These are phyloP conservation scores for Hypoxylon intermedium DNA, from an alignment of 495 filamentous ascomycete species.

Conservation along the genomic window DNA sequence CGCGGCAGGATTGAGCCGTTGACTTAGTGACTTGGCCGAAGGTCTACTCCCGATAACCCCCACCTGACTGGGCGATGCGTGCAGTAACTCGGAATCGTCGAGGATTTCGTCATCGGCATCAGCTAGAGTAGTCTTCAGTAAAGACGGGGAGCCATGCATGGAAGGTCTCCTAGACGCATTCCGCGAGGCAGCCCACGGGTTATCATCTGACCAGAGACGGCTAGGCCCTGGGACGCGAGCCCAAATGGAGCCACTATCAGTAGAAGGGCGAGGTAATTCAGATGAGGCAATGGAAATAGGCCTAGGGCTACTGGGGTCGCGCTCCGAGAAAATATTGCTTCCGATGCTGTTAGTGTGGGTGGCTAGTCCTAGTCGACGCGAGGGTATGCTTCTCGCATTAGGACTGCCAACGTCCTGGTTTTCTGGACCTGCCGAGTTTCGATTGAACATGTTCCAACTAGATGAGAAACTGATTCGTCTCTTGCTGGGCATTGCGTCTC, in stretches of 20 bases:
- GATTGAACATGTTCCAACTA: conserved; percentile 63
- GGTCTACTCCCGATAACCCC: conserved; percentile 60
- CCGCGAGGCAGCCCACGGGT: conserved; percentile 50
- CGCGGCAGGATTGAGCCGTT: conserved; percentile 59
- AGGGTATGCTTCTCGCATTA: conserved; percentile 47
- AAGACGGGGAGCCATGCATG: conserved; percentile 57
- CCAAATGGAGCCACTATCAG: conserved; percentile 69
- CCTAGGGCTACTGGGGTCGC: conserved; percentile 73
- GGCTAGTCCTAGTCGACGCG: conserved; percentile 67
- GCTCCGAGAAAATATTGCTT: conserved; percentile 70
- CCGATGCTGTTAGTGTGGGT: conserved; percentile 69
- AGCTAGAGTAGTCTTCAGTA: conserved; percentile 57
- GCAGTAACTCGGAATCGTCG: conserved; percentile 51
- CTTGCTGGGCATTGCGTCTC: conserved; percentile 48
- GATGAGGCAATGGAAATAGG: conserved; percentile 81
- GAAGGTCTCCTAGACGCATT: conserved; percentile 57
- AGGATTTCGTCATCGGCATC: conserved; percentile 59
- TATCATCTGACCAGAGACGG: conserved; percentile 54
- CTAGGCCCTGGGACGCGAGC: conserved; percentile 46
- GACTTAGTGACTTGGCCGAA: conserved; percentile 48
- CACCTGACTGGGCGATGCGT: conserved; percentile 52
- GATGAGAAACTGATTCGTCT: conserved; percentile 60
- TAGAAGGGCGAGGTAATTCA: conserved; percentile 81
- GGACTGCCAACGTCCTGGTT: conserved; percentile 43
- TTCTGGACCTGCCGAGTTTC: conserved; percentile 56